A percentile compares a stretch with the other conserved stretches of the same genome.
Evolutionary conservation across 495 filamentous ascomycete genomes (phyloP).

Genomic region (Tricharina praecox): DNA sequence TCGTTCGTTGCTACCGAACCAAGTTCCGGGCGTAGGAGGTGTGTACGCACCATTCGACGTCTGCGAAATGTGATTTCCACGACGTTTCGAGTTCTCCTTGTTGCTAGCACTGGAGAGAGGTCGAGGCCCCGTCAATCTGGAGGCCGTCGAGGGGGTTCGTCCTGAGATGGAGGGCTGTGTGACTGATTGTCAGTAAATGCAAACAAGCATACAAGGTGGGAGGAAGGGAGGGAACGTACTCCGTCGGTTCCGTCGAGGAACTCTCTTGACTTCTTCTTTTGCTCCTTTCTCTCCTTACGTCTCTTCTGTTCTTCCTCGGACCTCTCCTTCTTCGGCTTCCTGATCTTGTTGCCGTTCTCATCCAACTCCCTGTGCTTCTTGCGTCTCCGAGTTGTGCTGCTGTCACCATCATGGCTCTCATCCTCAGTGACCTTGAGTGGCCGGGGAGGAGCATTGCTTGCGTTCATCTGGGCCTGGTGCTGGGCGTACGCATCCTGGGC

Average conservation of each 20-base stretch:
- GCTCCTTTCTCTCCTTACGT: slow-evolving; percentile 23
- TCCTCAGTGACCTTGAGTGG: slow-evolving; percentile 17
- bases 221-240: slow-evolving; percentile 13
- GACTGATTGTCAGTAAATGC: slow-evolving; percentile 10
- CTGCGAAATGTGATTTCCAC: slow-evolving; percentile 20
- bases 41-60: slow-evolving; percentile 18
- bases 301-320: slow-evolving; percentile 24
- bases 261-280: slow-evolving; percentile 24
- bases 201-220: not conserved
- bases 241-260: slow-evolving; percentile 17
- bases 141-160: slow-evolving; percentile 25
- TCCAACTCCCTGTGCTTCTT: slow-evolving; percentile 17
- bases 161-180: slow-evolving; percentile 22
- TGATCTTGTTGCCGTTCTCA: slow-evolving; percentile 21
- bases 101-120: slow-evolving; percentile 25
- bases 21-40: not conserved
- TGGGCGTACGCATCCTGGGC: slow-evolving; percentile 27
- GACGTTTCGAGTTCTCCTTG: slow-evolving; percentile 23
- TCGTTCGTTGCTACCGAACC: not conserved
- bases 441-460: slow-evolving; percentile 9
- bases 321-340: slow-evolving; percentile 22
- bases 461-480: slow-evolving; percentile 19
- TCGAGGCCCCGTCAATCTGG: slow-evolving; percentile 22
- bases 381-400: not conserved
- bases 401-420: slow-evolving; percentile 4